Evolutionary conservation across 169 alveolate genomes (phyloP).

Genomic region (Theileria sp.): DNA sequence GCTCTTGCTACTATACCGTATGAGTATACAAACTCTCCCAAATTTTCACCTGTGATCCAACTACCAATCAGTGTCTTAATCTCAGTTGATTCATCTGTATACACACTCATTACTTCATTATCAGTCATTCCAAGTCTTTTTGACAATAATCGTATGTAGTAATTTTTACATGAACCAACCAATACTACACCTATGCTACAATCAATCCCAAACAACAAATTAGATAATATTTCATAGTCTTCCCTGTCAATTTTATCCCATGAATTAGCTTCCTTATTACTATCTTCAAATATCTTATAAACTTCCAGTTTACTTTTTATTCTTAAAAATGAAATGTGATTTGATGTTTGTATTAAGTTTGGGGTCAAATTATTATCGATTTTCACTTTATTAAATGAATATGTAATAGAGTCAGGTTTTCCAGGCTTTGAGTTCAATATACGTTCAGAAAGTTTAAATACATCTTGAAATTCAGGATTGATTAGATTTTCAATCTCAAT

Average conservation of each 20-base stretch:
- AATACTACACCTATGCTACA: constrained; percentile 35
- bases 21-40: constrained; percentile 77
- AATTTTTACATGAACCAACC: constrained; percentile 40
- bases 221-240: constrained; percentile 29
- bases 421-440: not conserved
- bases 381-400: not conserved
- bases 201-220: constrained; percentile 55
- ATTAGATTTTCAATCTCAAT: not conserved
- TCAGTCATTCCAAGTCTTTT: constrained; percentile 31
- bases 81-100: constrained; percentile 79
- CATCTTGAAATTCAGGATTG: not conserved
- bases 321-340: constrained; percentile 40
- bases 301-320: not conserved
- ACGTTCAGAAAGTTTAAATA: not conserved
- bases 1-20: constrained; percentile 79
- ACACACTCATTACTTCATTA: constrained; percentile 41
- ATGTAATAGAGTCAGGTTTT: not conserved
- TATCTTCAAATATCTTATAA: constrained; percentile 15
- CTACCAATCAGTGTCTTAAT: constrained; percentile 76
- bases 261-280: constrained; percentile 8
- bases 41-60: constrained; percentile 77
- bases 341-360: constrained; percentile 23
- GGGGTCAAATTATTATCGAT: not conserved
- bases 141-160: constrained; percentile 42
- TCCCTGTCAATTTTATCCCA: not conserved